Conservation (phyloP, 2,329 filamentous ascomycete species). For the Beauveria rudraprayagi region DNA sequence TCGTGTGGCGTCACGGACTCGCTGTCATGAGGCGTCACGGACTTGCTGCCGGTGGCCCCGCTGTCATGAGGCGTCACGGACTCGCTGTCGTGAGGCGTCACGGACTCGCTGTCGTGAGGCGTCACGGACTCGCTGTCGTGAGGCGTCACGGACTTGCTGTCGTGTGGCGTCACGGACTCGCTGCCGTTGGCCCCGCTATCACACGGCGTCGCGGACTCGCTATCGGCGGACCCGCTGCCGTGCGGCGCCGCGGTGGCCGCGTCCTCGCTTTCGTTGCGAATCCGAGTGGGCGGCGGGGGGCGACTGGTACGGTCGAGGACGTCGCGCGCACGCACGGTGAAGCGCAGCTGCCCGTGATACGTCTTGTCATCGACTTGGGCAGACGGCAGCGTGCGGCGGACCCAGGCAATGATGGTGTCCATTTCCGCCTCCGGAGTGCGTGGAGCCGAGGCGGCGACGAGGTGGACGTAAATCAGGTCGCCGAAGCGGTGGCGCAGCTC, state of each 20-base stretch:
- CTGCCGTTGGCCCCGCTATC: constrained; percentile 11
- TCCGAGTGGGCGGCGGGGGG: neutral
- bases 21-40: neutral
- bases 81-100: too few relatives aligned
- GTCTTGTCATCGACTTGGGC: constrained; percentile 64
- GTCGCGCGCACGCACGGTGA: constrained; percentile 55
- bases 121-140: too few relatives aligned
- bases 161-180: too few relatives aligned
- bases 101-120: too few relatives aligned
- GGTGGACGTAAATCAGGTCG: constrained; percentile 70
- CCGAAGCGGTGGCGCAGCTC: constrained; percentile 67
- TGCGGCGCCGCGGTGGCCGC: constrained; percentile 22
- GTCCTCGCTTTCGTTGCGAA: neutral
- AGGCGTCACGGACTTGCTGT: constrained; percentile 32
- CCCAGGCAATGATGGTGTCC: constrained; percentile 56
- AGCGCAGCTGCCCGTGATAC: constrained; percentile 83
- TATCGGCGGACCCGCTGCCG: too few relatives aligned
- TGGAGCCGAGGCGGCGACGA: constrained; percentile 68
- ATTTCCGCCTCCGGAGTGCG: constrained; percentile 65
- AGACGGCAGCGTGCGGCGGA: constrained; percentile 49
- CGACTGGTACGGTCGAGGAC: neutral
- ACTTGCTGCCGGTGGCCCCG: constrained; percentile 17
- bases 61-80: too few relatives aligned
- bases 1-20: constrained; percentile 34
- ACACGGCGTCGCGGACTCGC: too few relatives aligned